A percentile compares a stretch with the other conserved stretches of the same genome.
Evolutionary conservation across 1,139 yeast species (phyloP).

Genomic region (Nakaseomyces delphensis): DNA sequence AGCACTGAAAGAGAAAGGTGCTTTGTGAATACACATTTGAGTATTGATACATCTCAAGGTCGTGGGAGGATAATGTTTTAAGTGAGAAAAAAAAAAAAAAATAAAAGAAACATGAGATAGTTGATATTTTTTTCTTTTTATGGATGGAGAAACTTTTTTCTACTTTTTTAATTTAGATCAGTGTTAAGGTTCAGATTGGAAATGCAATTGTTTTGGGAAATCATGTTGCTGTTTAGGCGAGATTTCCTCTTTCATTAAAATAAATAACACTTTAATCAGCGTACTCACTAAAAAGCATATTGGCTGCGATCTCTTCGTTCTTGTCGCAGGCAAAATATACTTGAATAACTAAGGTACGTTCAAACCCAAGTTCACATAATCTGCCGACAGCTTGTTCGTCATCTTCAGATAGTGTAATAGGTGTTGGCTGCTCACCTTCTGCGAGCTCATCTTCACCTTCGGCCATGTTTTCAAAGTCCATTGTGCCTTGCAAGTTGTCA

Average conservation of each 20-base stretch:
- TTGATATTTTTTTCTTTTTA: neutral
- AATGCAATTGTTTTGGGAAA: neutral
- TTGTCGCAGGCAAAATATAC: constrained; percentile 97
- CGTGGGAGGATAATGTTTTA: too few species aligned
- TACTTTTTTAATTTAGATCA: neutral
- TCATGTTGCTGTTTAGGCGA: neutral
- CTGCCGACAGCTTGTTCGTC: constrained; percentile 85
- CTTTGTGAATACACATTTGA: neutral
- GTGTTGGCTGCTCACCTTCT: constrained; percentile 32
- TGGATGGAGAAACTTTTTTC: neutral
- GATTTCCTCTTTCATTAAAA: neutral
- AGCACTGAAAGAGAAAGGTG: neutral
- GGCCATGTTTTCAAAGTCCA: constrained; percentile 11
- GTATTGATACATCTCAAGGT: neutral
- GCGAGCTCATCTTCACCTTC: constrained; percentile 32
- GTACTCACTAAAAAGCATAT: constrained; percentile 51
- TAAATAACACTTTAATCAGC: constrained; percentile 19
- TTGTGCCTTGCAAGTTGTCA: constrained; percentile 31
- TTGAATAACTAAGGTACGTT: constrained; percentile 76
- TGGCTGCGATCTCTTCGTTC: constrained; percentile 94
- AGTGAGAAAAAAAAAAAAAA: neutral
- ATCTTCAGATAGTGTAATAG: constrained; percentile 62
- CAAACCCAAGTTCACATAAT: constrained; percentile 88
- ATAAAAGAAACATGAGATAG: neutral
- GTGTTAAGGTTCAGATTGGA: neutral